Evolutionary conservation across 257 asterid species (phyloP), one percentile per base, ranked within the genome.

Genomic region (Ilex asprella): DNA sequence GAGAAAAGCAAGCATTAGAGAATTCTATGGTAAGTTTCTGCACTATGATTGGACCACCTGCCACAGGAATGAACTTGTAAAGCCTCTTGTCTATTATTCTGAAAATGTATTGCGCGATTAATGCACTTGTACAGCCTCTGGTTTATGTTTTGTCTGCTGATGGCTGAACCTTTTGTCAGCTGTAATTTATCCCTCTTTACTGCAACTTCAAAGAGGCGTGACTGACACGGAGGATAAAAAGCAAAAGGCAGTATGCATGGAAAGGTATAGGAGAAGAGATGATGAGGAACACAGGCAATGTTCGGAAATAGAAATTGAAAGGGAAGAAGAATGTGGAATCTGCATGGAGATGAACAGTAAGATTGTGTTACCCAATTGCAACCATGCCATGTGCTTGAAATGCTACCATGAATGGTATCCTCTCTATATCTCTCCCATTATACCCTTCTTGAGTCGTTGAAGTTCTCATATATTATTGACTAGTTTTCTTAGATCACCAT

Each of bases 301-400:
- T 71, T 75, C 94, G 6, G 97, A 92, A 41, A 63, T 74, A 32
- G 97, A 92, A 65, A 76, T 69, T 59, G 97, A 92, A 73, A 79
- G 95, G 81, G 99, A 92, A 67, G 96, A 86, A 32, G 99, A 93
- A 77, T 93, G 99, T 72, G 97, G 96, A 62, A 89, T 93, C 68
- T 92, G 99, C 84, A 83, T 92, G 97, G 97, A 92, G 84, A 72
- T 70, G 65, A 85, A 85, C 55, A 75, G 80, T 69, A 92, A 92
- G 77, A 79, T 89, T 41, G 99, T 92, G 71, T 76, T 92, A 79
- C 97, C 99, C 12, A 79, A 75, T 70, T 92, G 97, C 76, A 83
- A 76, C 64, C 99, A 89, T 41, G 82, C 85, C 75, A 73, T 92
- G 84, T 92, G 99, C 81, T 68, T 86, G 74, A 89, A 86, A 79